Evolutionary conservation across 805 yeast genomes (phyloP).

Genomic region (Metschnikowia colocasiae): DNA sequence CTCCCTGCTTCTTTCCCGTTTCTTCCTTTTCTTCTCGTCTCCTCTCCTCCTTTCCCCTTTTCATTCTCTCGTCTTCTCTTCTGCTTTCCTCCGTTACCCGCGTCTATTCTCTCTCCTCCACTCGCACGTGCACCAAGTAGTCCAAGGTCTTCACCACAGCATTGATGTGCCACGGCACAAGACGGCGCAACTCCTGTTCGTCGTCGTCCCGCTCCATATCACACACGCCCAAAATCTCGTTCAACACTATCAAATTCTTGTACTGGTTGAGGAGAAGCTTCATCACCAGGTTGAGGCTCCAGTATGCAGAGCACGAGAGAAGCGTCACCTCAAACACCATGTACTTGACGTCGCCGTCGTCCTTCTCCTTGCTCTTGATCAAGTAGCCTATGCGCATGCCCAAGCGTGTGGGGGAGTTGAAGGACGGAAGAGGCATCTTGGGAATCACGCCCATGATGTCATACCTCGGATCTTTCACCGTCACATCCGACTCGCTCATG

Average conservation of each 20-base stretch:
- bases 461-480: constrained; percentile 47
- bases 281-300: constrained; percentile 53
- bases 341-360: constrained; percentile 12
- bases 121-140: constrained; percentile 55
- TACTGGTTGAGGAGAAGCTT: constrained; percentile 56
- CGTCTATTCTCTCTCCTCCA: constrained; percentile 19
- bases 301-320: constrained; percentile 68
- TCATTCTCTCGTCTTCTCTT: not conserved
- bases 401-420: constrained; percentile 65
- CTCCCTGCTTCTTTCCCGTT: not conserved
- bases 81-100: not conserved
- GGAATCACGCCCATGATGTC: constrained; percentile 58
- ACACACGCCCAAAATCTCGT: constrained; percentile 34
- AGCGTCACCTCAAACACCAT: constrained; percentile 59
- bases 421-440: constrained; percentile 58
- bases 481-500: constrained; percentile 19
- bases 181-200: constrained; percentile 18
- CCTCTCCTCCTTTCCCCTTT: not conserved
- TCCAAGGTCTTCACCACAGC: constrained; percentile 63
- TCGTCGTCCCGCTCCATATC: constrained; percentile 7
- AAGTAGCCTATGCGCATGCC: constrained; percentile 72
- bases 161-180: constrained; percentile 71
- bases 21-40: not conserved
- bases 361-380: constrained; percentile 35
- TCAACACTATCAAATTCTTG: constrained; percentile 49